phyloP scores from a whole-genome alignment of 2,329 filamentous ascomycete genomes.

The Fusarium solani-melongenae region DNA sequence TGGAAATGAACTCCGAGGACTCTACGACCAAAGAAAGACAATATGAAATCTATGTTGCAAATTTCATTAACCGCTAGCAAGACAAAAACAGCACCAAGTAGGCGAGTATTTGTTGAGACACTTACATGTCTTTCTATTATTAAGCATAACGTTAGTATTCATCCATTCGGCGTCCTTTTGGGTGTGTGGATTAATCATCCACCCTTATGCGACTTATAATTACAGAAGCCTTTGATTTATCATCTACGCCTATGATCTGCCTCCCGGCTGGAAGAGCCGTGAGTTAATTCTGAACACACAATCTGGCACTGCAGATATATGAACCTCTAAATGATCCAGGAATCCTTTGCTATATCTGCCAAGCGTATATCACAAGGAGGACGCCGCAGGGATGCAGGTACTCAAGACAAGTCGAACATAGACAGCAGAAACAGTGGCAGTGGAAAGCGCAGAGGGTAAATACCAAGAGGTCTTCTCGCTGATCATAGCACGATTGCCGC shows the following conservation, averaged over 20 bases:
- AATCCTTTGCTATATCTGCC: background rate
- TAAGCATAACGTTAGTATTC: background rate
- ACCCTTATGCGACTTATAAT: background rate
- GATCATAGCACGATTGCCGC: background rate
- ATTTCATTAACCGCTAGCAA: background rate
- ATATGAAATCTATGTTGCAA: background rate
- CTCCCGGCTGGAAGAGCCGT: background rate
- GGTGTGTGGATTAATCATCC: background rate
- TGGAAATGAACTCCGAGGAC: background rate
- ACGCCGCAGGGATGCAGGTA: too few relatives aligned
- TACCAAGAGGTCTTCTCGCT: background rate
- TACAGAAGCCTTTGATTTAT: too few relatives aligned
- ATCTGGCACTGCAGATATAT: background rate
- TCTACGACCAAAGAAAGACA: background rate
- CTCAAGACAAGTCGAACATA: too few relatives aligned
- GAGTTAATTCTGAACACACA: background rate
- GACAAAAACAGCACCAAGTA: background rate
- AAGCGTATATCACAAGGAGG: too few relatives aligned
- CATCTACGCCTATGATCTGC: too few relatives aligned
- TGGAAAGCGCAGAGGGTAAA: background rate
- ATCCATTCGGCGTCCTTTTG: background rate
- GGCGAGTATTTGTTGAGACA: background rate
- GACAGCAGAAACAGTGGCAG: too few relatives aligned
- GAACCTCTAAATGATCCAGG: background rate
- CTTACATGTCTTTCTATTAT: background rate